Evolutionary conservation across 192 early-diverging fungal species (phyloP).

Genomic region (Chytriomyces confervae): DNA sequence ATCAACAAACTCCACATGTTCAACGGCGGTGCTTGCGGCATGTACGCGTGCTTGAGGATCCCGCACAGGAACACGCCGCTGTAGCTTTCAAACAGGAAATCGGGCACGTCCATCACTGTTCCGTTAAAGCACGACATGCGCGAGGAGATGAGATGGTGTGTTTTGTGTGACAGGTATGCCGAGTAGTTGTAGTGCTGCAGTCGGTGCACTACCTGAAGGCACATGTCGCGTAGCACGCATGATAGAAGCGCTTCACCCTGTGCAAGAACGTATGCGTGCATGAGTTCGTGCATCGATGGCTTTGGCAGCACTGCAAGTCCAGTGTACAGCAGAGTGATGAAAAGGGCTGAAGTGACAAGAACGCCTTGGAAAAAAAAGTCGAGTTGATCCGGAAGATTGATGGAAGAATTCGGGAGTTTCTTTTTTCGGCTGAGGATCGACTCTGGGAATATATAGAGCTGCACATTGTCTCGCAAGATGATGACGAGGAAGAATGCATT

Average conservation of each 20-base stretch:
- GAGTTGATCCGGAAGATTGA: neutral
- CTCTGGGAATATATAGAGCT: neutral
- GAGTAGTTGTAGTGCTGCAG: neutral
- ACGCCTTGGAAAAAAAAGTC: neutral
- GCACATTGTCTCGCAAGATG: neutral
- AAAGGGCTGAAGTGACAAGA: neutral
- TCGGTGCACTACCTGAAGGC: neutral
- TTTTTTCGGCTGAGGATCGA: neutral
- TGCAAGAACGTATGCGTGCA: neutral
- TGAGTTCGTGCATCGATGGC: neutral
- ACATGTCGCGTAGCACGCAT: neutral
- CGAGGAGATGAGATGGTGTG: neutral
- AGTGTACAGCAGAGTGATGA: neutral
- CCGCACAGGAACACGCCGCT: neutral
- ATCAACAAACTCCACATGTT: constrained; percentile 2
- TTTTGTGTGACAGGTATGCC: neutral
- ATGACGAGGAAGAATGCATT: neutral
- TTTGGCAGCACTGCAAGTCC: neutral
- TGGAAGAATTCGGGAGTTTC: neutral
- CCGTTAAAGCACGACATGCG: neutral
- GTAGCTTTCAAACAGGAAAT: neutral
- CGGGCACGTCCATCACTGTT: neutral
- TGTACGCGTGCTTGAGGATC: neutral
- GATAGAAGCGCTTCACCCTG: neutral
- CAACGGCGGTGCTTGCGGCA: neutral